Conservation (phyloP, 345 rosid genomes). For the Draba incana region DNA sequence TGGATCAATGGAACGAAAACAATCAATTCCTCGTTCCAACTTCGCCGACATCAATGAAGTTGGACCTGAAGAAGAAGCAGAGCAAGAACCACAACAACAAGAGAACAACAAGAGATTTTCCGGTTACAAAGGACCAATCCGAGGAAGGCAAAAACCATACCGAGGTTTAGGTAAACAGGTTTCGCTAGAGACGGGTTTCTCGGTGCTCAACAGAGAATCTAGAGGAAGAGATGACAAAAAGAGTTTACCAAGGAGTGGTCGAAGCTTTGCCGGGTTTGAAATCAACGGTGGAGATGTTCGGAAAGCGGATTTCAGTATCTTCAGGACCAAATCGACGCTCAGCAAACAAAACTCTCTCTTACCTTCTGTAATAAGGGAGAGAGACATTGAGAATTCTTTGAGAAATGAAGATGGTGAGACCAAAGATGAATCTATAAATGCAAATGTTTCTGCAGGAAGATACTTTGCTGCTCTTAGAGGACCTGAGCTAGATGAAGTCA, state of each 20-base stretch:
- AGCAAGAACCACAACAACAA: slow-evolving; percentile 35
- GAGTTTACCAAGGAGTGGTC: slow-evolving; percentile 73
- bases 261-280: slow-evolving; percentile 85
- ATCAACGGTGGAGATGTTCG: slow-evolving; percentile 49
- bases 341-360: slow-evolving; percentile 82
- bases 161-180: slow-evolving; percentile 71
- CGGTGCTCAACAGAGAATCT: slow-evolving; percentile 61
- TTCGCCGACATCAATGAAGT: slow-evolving; percentile 76
- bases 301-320: slow-evolving; percentile 74
- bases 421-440: slow-evolving; percentile 57
- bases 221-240: slow-evolving; percentile 57
- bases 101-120: slow-evolving; percentile 45
- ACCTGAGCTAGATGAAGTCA: slow-evolving; percentile 93
- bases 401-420: slow-evolving; percentile 46
- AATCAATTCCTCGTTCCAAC: slow-evolving; percentile 41
- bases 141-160: slow-evolving; percentile 42
- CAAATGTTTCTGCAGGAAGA: slow-evolving; percentile 87
- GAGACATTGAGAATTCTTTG: slow-evolving; percentile 47
- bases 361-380: slow-evolving; percentile 61
- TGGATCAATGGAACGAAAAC: slow-evolving; percentile 37
- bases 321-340: slow-evolving; percentile 77
- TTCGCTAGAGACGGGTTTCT: slow-evolving; percentile 86
- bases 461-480: slow-evolving; percentile 97
- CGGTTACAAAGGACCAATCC: slow-evolving; percentile 50
- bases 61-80: slow-evolving; percentile 56